Conservation (phyloP, 306 rosid species). For the Trifolium repens region DNA sequence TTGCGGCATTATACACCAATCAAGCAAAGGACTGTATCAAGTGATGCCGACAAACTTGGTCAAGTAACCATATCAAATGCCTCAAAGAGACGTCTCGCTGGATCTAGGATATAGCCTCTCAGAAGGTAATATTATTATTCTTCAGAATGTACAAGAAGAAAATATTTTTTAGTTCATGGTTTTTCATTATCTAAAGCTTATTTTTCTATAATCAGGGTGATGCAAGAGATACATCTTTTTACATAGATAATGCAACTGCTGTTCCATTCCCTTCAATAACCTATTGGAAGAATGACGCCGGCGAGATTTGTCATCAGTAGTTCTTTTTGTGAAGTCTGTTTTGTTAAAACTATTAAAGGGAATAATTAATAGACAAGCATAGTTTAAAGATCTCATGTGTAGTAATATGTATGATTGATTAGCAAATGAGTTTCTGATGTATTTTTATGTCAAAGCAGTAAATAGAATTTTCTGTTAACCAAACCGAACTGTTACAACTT, state of each 20-base stretch:
- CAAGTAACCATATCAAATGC: constrained; percentile 72
- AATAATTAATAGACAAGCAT: neutral
- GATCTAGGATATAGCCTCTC: neutral
- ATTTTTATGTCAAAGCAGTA: constrained; percentile 3
- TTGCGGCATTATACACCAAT: constrained; percentile 69
- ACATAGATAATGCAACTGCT: constrained; percentile 21
- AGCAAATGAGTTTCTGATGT: constrained; percentile 10
- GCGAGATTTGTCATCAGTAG: neutral
- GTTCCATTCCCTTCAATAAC: constrained; percentile 31
- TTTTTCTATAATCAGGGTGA: constrained; percentile 21
- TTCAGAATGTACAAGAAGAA: neutral
- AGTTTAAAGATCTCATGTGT: constrained; percentile 8
- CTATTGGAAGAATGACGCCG: constrained; percentile 22
- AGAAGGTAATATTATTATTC: constrained; percentile 22
- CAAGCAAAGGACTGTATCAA: constrained; percentile 53
- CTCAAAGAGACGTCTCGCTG: neutral
- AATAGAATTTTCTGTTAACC: too few relatives aligned
- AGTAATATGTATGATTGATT: constrained; percentile 11
- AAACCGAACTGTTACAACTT: too few relatives aligned
- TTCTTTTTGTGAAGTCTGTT: neutral
- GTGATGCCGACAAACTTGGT: constrained; percentile 67
- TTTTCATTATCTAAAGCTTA: neutral
- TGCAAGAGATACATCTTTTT: constrained; percentile 27
- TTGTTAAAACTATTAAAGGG: too few relatives aligned
- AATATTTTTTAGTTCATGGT: neutral